These are phyloP conservation scores for Spirogloea muscicola DNA, from an alignment of 139 green algal species.

Conservation along the genomic window DNA sequence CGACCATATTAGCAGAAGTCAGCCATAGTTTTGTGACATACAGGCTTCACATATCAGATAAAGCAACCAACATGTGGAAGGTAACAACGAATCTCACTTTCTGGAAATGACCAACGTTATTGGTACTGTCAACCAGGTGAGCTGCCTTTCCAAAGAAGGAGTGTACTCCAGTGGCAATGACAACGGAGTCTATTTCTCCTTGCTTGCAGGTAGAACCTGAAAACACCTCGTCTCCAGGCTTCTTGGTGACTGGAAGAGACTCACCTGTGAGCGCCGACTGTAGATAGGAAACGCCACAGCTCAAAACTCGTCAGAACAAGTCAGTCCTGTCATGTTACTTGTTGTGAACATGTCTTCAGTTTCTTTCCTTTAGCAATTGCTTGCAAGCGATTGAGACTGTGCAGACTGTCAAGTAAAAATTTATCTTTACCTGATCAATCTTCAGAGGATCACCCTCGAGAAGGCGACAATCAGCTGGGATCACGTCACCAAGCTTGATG, in stretches of 20 bases:
- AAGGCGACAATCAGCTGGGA: conserved; percentile 83
- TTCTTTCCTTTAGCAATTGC: no score
- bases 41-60: no score
- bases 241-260: conserved; percentile 61
- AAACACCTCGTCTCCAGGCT: conserved; percentile 66
- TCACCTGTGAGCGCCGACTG: conserved; percentile 78
- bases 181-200: conserved; percentile 73
- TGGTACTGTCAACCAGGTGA: conserved; percentile 66
- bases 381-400: no score
- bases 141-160: conserved; percentile 85
- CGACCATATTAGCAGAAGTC: no score
- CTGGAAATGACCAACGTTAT: conserved; percentile 81
- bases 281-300: no score
- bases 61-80: no score
- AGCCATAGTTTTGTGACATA: no score
- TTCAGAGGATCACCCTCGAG: conserved; percentile 54
- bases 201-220: conserved; percentile 82
- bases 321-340: no score
- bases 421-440: conserved; percentile 45
- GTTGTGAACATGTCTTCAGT: no score
- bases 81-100: no score
- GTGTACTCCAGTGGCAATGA: conserved; percentile 68
- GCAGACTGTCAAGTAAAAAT: no score
- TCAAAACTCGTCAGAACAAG: no score
- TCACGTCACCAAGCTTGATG: conserved; percentile 72